Evolutionary conservation across 352 stramenopile species (phyloP), one percentile per base, ranked within the genome.

Genomic region (Phytophthora colocasiae): DNA sequence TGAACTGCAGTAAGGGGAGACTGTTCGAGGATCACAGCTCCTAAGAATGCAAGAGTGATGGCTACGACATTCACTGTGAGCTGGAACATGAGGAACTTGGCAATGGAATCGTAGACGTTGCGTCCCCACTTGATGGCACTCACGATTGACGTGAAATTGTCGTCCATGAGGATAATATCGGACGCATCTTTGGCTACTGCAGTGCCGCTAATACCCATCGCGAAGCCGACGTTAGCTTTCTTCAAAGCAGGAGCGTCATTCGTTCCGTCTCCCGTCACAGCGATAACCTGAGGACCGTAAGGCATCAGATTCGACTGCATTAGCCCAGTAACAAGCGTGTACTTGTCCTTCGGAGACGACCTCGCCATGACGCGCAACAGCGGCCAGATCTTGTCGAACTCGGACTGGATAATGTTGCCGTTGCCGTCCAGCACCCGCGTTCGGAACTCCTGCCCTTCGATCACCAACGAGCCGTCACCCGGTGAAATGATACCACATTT

Each of bases 41-140:
- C 91, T 19, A 99, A 44, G 61, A 98, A 98, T 3, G 95, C 96
- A 22, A 98, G 79, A 24, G 77, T 86, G 40, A 99, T 90, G 3
- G 96, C 97, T 8, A 98, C 95, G 24, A 99, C 83, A 73, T 99
- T 99, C 24, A 99, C 94, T 6, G 97, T 99, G 24, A 99, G 85
- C 84, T 99, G 96, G 75, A 99, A 99, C 81, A 99, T 97, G 40
- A 99, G 74, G 78, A 99, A 99, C 80, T 99, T 99, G 58, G 91
- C 78, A 70, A 99, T 99, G 46, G 97, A 98, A 63, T 99, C 96
- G 73, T 98, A 99, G 1, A 99, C 94, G 50, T 95, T 98, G 31
- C 97, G 79, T 7, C 97, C 97, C 96, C 95, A 99, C 65, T 98
- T 93, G 55, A 99, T 96, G 24, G 95, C 96, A 38, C 92, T 93